These are phyloP conservation scores for Quercus ilex DNA, from an alignment of 306 rosid genomes.

Conservation along the genomic window DNA sequence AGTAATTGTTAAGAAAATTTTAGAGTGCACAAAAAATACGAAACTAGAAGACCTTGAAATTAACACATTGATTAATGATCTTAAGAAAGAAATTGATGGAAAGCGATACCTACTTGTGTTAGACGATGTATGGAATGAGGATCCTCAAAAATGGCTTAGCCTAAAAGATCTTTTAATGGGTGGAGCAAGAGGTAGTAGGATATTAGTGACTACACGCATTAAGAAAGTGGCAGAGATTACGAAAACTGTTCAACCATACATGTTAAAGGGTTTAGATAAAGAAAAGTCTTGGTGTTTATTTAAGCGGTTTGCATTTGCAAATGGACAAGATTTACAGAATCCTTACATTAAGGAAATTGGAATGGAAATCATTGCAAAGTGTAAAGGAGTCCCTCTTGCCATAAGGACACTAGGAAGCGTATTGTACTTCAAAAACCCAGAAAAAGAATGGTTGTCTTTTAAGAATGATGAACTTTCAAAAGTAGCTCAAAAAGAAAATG, in stretches of 20 bases:
- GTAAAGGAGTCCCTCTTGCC: slow-evolving; percentile 15
- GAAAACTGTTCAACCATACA: neutral
- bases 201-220: neutral
- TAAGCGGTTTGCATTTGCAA: slow-evolving; percentile 1
- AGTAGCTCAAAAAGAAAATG: neutral
- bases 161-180: no score
- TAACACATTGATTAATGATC: neutral
- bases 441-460: neutral
- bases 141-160: no score
- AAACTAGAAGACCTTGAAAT: neutral
- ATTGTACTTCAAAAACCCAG: neutral
- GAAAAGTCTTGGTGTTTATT: neutral
- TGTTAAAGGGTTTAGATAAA: neutral
- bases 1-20: neutral
- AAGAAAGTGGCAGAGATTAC: neutral
- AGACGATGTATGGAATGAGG: no score
- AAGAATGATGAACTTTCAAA: neutral
- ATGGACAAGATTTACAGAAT: neutral
- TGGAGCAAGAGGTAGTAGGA: no score
- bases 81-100: neutral
- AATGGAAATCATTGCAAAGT: neutral
- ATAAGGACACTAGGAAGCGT: slow-evolving; percentile 12
- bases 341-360: neutral
- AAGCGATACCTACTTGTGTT: no score
- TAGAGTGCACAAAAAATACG: no score